A percentile compares a stretch with the other conserved stretches of the same genome.
Conservation (phyloP, 2,329 filamentous ascomycete genomes). For the Cytospora chrysosperma region DNA sequence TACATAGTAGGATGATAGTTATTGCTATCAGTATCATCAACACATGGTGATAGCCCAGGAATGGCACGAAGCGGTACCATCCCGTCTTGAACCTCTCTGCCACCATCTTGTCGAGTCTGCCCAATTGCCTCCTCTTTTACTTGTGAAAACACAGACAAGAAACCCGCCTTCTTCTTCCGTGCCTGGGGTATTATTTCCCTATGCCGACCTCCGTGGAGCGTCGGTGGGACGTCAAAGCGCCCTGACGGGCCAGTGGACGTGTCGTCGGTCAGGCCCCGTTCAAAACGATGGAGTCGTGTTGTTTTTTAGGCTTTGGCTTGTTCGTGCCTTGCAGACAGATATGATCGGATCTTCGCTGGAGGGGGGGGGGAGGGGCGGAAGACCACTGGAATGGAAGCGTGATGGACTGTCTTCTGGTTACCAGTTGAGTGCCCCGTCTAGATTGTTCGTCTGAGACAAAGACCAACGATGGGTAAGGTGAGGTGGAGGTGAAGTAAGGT, state of each 20-base stretch:
- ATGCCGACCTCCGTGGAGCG: conserved; percentile 25
- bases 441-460: not conserved
- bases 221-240: conserved; percentile 23
- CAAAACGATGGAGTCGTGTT: not conserved
- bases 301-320: not conserved
- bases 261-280: not conserved
- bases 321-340: not conserved
- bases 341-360: not conserved
- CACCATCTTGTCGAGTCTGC: conserved; percentile 18
- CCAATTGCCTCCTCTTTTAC: not conserved
- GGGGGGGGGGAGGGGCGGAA: not conserved
- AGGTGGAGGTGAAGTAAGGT: not conserved
- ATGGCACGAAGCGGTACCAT: conserved; percentile 61
- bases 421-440: not conserved
- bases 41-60: conserved; percentile 77
- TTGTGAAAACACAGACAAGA: not conserved
- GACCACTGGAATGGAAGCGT: not conserved
- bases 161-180: not conserved
- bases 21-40: conserved; percentile 96
- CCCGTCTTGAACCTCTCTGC: conserved; percentile 44
- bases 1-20: conserved; percentile 92
- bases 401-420: not conserved
- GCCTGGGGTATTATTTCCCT: conserved; percentile 3
- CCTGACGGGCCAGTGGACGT: conserved; percentile 17
- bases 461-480: not conserved